Conservation (phyloP, 331 rosid species). For the Arachis monticola region DNA sequence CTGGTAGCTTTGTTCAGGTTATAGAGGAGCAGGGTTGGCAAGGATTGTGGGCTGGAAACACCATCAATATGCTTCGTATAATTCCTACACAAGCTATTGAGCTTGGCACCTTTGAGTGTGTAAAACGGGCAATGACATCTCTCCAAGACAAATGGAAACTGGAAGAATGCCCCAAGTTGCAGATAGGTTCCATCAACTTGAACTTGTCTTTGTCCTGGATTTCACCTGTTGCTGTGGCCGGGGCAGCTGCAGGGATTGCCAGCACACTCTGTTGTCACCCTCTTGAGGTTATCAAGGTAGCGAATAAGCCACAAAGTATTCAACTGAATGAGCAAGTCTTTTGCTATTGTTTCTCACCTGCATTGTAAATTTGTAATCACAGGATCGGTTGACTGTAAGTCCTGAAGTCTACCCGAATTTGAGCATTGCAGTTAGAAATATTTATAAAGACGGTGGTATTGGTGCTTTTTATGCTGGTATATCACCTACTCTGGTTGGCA, state of each 20-base stretch:
- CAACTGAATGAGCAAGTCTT: background rate
- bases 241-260: slow-evolving; percentile 92
- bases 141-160: slow-evolving; percentile 74
- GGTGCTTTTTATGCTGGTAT: slow-evolving; percentile 90
- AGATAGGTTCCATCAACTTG: slow-evolving; percentile 69
- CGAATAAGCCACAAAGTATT: slow-evolving; percentile 5
- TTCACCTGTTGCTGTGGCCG: slow-evolving; percentile 93
- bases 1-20: slow-evolving; percentile 84
- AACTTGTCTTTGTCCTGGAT: slow-evolving; percentile 78
- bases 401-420: slow-evolving; percentile 87
- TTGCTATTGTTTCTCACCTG: too few species aligned
- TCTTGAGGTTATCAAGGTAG: slow-evolving; percentile 97
- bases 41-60: slow-evolving; percentile 97
- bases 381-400: slow-evolving; percentile 91
- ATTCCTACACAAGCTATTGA: slow-evolving; percentile 95
- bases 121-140: slow-evolving; percentile 75
- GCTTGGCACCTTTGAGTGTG: slow-evolving; percentile 81
- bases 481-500: slow-evolving; percentile 88
- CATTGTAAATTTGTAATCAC: slow-evolving; percentile 34
- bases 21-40: slow-evolving; percentile 97
- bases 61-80: slow-evolving; percentile 92
- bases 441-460: slow-evolving; percentile 86
- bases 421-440: slow-evolving; percentile 75
- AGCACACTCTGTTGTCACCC: slow-evolving; percentile 93
- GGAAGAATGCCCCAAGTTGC: slow-evolving; percentile 58